Base-by-base conservation (phyloP, 139 green algal species). In the Astrephomene gubernaculifera region DNA sequence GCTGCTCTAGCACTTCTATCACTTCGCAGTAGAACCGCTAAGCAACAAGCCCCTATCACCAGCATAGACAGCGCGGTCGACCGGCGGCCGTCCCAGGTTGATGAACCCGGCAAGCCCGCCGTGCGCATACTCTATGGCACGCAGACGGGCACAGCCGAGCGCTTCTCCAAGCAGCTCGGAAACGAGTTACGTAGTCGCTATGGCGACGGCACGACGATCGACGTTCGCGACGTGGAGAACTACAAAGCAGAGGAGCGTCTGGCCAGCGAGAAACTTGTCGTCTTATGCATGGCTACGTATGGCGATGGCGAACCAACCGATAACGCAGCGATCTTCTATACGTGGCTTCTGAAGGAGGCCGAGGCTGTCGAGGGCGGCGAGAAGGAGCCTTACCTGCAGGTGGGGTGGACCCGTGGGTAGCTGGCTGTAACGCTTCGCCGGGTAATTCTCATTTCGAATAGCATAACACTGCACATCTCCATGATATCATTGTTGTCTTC, bases 301-400 rank as follows among this genome's bases (percentile, higher is more conserved):
- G 97, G 97, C 19, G 97, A 99, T 87, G 97, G 97, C 4, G 97
- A 99, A 87, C 97, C 97, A 22, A 99, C 97, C 0, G 97, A 99
- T 85, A 96, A 94, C 49, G 95, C 95, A 12, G 89, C 92, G 4
- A 92, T 96, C 21, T 98, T 99, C 52, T 94, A 95, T 81, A 90
- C 91, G 27, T 99, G 96, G 95, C 82, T 98, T 0, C 45, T 83
- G 19, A 91, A 93, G 71, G 78, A 93, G 71, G 90, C 86, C 1
- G 87, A 96, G 43, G 88, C 70, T 1, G 92, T 84, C 19, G 78
- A 84, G 44, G 81, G 74, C 36, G 89, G 88, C 1, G 87, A 88
- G 14, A 90, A 90, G 57, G 70, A 91, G 71, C 69, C 88, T 1
- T 86, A 89, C 22, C 81, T 97, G 22, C 27, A 94, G 91, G 94